phyloP scores from a whole-genome alignment of 2,329 filamentous ascomycete genomes.

The Paraphoma sp. region DNA sequence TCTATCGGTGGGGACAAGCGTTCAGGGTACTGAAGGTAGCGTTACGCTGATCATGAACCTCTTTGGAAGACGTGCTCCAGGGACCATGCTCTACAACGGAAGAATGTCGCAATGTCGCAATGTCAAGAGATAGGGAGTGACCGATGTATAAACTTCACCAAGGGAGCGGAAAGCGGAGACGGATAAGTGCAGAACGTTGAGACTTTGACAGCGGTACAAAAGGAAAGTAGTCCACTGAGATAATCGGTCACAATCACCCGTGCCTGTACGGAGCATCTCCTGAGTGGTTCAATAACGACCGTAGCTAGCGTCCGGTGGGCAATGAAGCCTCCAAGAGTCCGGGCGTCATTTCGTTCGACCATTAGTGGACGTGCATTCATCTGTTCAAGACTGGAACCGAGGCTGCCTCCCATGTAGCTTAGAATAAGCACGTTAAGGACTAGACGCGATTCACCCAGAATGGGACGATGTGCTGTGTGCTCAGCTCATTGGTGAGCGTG shows the following conservation, averaged over 20 bases:
- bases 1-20: not conserved
- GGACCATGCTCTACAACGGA: not conserved
- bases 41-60: slow-evolving; percentile 1
- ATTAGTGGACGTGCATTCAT: slow-evolving; percentile 4
- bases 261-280: slow-evolving; percentile 3
- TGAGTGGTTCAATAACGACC: slow-evolving; percentile 2
- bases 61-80: not conserved
- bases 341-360: not conserved
- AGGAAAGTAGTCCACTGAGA: not conserved
- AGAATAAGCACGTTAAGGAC: not conserved
- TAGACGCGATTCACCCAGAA: not conserved
- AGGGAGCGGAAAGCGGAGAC: not conserved
- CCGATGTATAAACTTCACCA: not conserved
- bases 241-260: slow-evolving; percentile 2
- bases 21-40: not conserved
- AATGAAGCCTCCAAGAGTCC: not conserved
- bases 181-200: not conserved
- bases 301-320: slow-evolving; percentile 5
- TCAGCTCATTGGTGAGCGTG: slow-evolving; percentile 3
- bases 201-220: not conserved
- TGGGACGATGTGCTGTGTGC: not conserved
- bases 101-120: not conserved
- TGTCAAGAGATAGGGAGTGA: not conserved
- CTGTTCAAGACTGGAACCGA: slow-evolving; percentile 2
- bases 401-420: slow-evolving; percentile 1